Conservation (phyloP, 1,284 basidiomycete genomes). For the Irpex rosettiformis region DNA sequence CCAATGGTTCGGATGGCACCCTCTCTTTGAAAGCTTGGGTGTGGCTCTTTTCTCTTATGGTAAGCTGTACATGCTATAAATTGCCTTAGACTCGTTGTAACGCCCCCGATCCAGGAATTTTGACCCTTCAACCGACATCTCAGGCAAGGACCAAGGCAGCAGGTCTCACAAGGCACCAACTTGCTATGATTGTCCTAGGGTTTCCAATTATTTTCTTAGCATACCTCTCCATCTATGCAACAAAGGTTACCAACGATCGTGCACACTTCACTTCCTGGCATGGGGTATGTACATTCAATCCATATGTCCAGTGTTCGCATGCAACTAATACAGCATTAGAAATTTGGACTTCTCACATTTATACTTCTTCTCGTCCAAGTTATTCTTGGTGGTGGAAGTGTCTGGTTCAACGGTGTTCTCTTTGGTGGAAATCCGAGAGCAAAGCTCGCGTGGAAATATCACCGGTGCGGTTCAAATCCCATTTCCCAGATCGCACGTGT, state of each 20-base stretch:
- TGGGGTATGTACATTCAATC: constrained; percentile 41
- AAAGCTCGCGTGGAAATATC: constrained; percentile 74
- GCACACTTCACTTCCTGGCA: constrained; percentile 68
- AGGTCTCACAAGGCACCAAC: constrained; percentile 62
- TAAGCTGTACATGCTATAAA: constrained; percentile 23
- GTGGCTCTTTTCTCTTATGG: constrained; percentile 58
- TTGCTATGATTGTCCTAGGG: constrained; percentile 48
- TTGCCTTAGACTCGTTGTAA: neutral
- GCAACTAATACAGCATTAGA: constrained; percentile 25
- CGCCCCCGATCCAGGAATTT: constrained; percentile 52
- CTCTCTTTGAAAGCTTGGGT: constrained; percentile 54
- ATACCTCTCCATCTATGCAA: constrained; percentile 48
- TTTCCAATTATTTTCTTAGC: constrained; percentile 55
- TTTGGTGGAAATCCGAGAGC: constrained; percentile 67
- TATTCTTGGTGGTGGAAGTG: constrained; percentile 57
- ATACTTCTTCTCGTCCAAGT: constrained; percentile 55
- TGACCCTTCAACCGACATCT: constrained; percentile 73
- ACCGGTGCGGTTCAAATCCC: constrained; percentile 41
- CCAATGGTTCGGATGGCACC: constrained; percentile 66
- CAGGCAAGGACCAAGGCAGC: constrained; percentile 62
- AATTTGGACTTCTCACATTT: constrained; percentile 52
- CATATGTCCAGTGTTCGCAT: neutral
- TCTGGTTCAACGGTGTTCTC: constrained; percentile 60
- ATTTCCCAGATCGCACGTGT: neutral
- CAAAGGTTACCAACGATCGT: constrained; percentile 45